Conservation (phyloP, 2,329 filamentous ascomycete genomes). For the Colletotrichum sp. region DNA sequence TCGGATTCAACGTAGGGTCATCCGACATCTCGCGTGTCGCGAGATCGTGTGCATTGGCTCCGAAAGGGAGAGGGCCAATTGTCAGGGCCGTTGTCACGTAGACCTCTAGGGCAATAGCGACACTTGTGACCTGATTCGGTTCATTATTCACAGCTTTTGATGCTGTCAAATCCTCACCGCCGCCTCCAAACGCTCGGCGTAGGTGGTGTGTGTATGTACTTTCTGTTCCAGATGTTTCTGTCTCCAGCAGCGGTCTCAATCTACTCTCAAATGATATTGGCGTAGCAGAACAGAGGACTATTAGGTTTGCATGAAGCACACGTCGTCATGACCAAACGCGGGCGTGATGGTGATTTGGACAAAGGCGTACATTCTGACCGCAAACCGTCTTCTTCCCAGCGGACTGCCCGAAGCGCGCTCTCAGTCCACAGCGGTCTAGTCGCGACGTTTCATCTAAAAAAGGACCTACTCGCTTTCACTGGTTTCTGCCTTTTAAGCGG, state of each 20-base stretch:
- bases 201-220: neutral
- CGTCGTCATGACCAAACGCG: neutral
- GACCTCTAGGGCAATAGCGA: neutral
- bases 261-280: neutral
- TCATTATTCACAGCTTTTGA: neutral
- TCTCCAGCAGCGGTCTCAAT: neutral
- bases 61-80: neutral
- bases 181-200: neutral
- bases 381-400: neutral
- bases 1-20: neutral
- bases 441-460: neutral
- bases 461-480: neutral
- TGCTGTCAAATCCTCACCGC: neutral
- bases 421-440: neutral
- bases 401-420: neutral
- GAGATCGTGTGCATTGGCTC: neutral
- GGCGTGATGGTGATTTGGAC: neutral
- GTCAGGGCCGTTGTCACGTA: neutral
- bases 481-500: conserved; percentile 33
- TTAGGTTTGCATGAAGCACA: neutral
- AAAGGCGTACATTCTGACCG: neutral
- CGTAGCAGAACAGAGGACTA: neutral
- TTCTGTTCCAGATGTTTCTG: neutral
- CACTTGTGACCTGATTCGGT: neutral
- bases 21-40: neutral